phyloP scores from a whole-genome alignment of 352 stramenopile species.

The Thalassiosira hispida region DNA sequence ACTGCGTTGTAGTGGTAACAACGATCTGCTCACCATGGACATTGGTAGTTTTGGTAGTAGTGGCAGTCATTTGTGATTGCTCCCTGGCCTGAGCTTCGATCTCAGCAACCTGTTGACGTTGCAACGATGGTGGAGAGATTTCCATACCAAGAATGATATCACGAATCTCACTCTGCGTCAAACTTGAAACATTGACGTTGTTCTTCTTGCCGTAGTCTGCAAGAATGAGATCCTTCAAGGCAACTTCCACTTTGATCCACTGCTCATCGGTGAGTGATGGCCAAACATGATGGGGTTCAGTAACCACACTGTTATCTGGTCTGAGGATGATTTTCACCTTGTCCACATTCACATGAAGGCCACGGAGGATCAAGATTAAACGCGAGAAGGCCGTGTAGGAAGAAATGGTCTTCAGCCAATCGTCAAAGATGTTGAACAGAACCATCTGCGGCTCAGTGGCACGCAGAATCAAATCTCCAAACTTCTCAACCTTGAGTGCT shows the following conservation, averaged over 20 bases:
- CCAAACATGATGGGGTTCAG: slow-evolving; percentile 99
- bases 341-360: slow-evolving; percentile 95
- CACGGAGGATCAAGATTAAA: slow-evolving; percentile 98
- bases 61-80: slow-evolving; percentile 97
- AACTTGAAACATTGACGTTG: slow-evolving; percentile 99
- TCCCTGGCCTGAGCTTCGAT: slow-evolving; percentile 98
- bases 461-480: slow-evolving; percentile 99
- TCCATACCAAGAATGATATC: slow-evolving; percentile 99
- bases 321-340: slow-evolving; percentile 93
- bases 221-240: slow-evolving; percentile 99
- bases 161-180: slow-evolving; percentile 99
- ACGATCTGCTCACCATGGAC: slow-evolving; percentile 99
- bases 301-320: slow-evolving; percentile 98
- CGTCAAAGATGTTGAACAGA: slow-evolving; percentile 99
- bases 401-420: slow-evolving; percentile 99
- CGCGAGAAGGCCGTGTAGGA: slow-evolving; percentile 99
- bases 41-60: slow-evolving; percentile 99
- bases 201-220: slow-evolving; percentile 99
- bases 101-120: slow-evolving; percentile 99
- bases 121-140: slow-evolving; percentile 98
- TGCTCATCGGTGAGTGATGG: slow-evolving; percentile 98
- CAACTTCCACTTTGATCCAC: slow-evolving; percentile 99
- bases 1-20: slow-evolving; percentile 98
- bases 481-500: slow-evolving; percentile 99
- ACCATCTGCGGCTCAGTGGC: slow-evolving; percentile 99